Base-by-base conservation (phyloP, 2,329 filamentous ascomycete genomes). In the Geosmithia morbida region DNA sequence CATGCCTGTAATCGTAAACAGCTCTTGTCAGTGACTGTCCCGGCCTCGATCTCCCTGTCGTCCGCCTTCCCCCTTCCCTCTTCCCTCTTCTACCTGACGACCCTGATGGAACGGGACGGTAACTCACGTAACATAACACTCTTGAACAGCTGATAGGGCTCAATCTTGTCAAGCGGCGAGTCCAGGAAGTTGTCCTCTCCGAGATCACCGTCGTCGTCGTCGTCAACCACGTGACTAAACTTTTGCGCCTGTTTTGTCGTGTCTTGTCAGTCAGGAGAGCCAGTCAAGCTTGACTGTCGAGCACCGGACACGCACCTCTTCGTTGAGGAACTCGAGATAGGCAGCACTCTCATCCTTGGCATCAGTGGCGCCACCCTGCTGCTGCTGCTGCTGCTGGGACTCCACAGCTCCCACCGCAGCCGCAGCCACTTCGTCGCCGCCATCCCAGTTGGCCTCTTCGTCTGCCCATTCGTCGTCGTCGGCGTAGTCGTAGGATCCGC, bases 281-380 rank as follows among this genome's bases (percentile, higher is more conserved):
- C n/a, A n/a, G n/a, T n/a, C n/a, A n/a, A n/a, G n/a, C 42, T 29
- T 26, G 37, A 16, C 18, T n/a, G 11, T 26, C n/a, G 8, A 26
- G 8, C 30, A n/a, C 5, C 33, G 5, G 13, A 42, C 41, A 58
- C 72, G 61, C 60, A 82, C 84, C 71, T 97, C 90, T 61, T 94
- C 85, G 56, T 90, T 94, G 26, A 98, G 68, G 70, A 98, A 98
- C 55, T 97, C 89, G 44, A 98, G 77, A 62, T 98, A 98, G 6
- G 90, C 87, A 20, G 85, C 84, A 62, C 87, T 92, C 66, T 97
- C 90, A 57, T 96, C 90, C 59, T 88, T 85, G 56, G 81, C 74
- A 51, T 95, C 83, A 2, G 62, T 64, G 14, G 66, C 58, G 47
- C 77, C 77, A 52, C 87, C 85, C 26, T 78, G 66, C 58, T 48